phyloP scores from a whole-genome alignment of 2,329 filamentous ascomycete species.

The Venturia nashicola region DNA sequence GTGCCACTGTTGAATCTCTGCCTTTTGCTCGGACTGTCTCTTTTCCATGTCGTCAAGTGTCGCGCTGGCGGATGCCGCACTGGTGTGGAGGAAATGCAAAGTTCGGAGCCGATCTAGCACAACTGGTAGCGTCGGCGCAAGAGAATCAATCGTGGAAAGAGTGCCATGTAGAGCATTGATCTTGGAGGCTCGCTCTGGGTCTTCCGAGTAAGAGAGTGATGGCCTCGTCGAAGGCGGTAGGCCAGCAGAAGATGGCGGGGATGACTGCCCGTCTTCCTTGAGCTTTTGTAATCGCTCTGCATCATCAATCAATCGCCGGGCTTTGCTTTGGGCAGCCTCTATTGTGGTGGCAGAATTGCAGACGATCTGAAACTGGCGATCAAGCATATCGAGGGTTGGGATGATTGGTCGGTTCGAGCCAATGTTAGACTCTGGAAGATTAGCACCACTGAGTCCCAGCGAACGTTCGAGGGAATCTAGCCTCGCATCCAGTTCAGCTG shows the following conservation, averaged over 20 bases:
- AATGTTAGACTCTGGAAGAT: slow-evolving; percentile 48
- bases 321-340: slow-evolving; percentile 42
- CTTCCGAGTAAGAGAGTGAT: slow-evolving; percentile 2
- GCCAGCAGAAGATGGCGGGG: slow-evolving; percentile 8
- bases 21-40: slow-evolving; percentile 68
- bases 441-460: slow-evolving; percentile 63
- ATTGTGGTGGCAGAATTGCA: slow-evolving; percentile 61
- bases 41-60: slow-evolving; percentile 67
- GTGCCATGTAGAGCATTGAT: slow-evolving; percentile 87
- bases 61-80: slow-evolving; percentile 70
- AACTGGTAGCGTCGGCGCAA: slow-evolving; percentile 74
- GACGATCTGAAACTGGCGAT: slow-evolving; percentile 67
- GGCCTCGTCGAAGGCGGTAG: neutral
- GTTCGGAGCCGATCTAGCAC: slow-evolving; percentile 77
- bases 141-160: slow-evolving; percentile 73
- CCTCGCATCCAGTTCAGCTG: slow-evolving; percentile 77
- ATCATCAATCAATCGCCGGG: slow-evolving; percentile 55
- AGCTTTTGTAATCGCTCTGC: slow-evolving; percentile 57
- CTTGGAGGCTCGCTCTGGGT: slow-evolving; percentile 40
- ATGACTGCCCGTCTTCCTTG: slow-evolving; percentile 16
- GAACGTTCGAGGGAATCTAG: slow-evolving; percentile 67
- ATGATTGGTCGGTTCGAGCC: slow-evolving; percentile 54
- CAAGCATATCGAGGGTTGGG: slow-evolving; percentile 67
- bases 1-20: slow-evolving; percentile 77
- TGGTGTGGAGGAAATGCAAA: slow-evolving; percentile 71